Evolutionary conservation across 768 basidiomycete species (phyloP).

Genomic region (Mycena polygramma): DNA sequence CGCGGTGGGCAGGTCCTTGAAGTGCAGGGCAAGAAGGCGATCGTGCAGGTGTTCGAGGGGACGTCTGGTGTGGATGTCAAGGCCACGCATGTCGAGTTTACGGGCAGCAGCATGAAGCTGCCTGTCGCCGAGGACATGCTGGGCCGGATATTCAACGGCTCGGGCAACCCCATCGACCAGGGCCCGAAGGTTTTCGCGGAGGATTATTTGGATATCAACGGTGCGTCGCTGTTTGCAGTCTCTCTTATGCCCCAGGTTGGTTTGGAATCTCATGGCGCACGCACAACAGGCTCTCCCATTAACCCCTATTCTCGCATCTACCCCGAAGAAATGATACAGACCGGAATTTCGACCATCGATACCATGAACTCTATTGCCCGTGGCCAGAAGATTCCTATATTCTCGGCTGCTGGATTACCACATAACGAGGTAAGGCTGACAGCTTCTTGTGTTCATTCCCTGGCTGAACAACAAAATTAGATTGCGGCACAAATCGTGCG

Average conservation of each 20-base stretch:
- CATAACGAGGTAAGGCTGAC: slow-evolving; percentile 88
- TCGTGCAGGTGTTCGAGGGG: slow-evolving; percentile 99
- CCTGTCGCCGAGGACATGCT: slow-evolving; percentile 99
- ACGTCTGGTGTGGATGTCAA: slow-evolving; percentile 98
- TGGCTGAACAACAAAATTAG: slow-evolving; percentile 53
- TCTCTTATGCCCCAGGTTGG: slow-evolving; percentile 4
- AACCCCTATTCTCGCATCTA: slow-evolving; percentile 99
- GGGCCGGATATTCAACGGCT: slow-evolving; percentile 99
- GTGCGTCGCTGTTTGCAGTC: slow-evolving; percentile 57
- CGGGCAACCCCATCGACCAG: slow-evolving; percentile 97
- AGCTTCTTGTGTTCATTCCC: slow-evolving; percentile 23
- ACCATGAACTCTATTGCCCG: slow-evolving; percentile 99
- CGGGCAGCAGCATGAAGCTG: slow-evolving; percentile 98
- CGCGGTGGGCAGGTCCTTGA: slow-evolving; percentile 98
- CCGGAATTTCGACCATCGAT: slow-evolving; percentile 98
- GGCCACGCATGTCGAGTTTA: slow-evolving; percentile 97
- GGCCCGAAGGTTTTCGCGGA: slow-evolving; percentile 99
- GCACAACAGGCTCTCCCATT: slow-evolving; percentile 87
- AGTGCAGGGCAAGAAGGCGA: slow-evolving; percentile 98
- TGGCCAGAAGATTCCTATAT: slow-evolving; percentile 99
- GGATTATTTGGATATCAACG: slow-evolving; percentile 99
- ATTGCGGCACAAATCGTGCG: slow-evolving; percentile 99
- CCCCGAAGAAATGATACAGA: slow-evolving; percentile 99
- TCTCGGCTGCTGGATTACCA: slow-evolving; percentile 98
- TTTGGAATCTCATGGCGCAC: slow-evolving; percentile 35